Conservation (phyloP, 2,329 filamentous ascomycete species). For the Sporothrix luriei region DNA sequence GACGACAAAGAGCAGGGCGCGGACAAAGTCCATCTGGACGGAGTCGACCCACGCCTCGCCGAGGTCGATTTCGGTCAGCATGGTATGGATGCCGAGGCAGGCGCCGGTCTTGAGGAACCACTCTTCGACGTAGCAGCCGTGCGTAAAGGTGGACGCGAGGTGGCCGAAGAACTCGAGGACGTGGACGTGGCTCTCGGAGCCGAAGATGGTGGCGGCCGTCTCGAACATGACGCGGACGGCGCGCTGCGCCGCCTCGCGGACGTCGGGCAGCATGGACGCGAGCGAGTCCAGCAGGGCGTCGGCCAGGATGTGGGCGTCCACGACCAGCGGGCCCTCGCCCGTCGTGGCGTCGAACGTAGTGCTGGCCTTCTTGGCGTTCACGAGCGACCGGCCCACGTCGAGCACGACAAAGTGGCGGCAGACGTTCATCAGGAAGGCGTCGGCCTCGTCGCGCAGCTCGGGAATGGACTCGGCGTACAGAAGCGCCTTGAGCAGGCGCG, state of each 20-base stretch:
- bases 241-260: slow-evolving; percentile 80
- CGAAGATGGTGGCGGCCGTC: slow-evolving; percentile 76
- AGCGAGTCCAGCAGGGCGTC: slow-evolving; percentile 90
- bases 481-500: slow-evolving; percentile 84
- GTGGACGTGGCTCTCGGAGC: slow-evolving; percentile 69
- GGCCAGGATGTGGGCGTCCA: slow-evolving; percentile 84
- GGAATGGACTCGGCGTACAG: slow-evolving; percentile 83
- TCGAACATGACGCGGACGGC: slow-evolving; percentile 79
- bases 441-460: slow-evolving; percentile 76
- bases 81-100: slow-evolving; percentile 82
- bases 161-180: slow-evolving; percentile 83
- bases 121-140: slow-evolving; percentile 95
- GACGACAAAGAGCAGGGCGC: slow-evolving; percentile 93
- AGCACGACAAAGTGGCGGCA: slow-evolving; percentile 89
- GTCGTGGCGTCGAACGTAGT: slow-evolving; percentile 81
- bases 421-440: slow-evolving; percentile 73
- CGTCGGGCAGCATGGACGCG: slow-evolving; percentile 76
- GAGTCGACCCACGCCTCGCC: slow-evolving; percentile 80
- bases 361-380: slow-evolving; percentile 74
- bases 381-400: slow-evolving; percentile 83
- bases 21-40: slow-evolving; percentile 83
- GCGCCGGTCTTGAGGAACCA: slow-evolving; percentile 98
- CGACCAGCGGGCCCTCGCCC: slow-evolving; percentile 82
- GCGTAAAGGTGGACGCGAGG: slow-evolving; percentile 81
- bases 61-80: slow-evolving; percentile 82